These are phyloP conservation scores for Diversispora epigaea DNA, from an alignment of 192 early-diverging fungal genomes.

Conservation along the genomic window DNA sequence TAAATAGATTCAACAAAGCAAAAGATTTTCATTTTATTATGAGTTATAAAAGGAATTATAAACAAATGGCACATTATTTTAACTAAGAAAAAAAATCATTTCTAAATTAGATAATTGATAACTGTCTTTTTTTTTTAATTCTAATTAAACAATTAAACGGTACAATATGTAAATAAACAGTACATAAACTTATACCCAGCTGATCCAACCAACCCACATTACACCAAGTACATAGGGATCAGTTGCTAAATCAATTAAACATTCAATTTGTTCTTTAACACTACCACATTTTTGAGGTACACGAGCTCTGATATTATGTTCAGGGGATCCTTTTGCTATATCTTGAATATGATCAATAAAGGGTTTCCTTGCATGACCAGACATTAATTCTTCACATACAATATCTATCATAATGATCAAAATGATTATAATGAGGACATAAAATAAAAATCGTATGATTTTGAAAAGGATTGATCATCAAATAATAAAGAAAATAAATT, in stretches of 20 bases:
- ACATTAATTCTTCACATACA: constrained; percentile 51
- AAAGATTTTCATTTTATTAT: too few species aligned
- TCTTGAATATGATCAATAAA: constrained; percentile 50
- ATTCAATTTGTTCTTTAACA: constrained; percentile 68
- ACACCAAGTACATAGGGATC: constrained; percentile 66
- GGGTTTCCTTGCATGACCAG: constrained; percentile 60
- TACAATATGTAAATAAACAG: neutral
- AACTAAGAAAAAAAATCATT: too few species aligned
- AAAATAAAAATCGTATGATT: constrained; percentile 43
- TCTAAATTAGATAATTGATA: too few species aligned
- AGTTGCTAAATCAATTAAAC: constrained; percentile 73
- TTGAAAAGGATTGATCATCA: too few species aligned
- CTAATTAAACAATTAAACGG: too few species aligned
- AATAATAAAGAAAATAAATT: neutral
- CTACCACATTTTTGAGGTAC: constrained; percentile 46
- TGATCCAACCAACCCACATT: constrained; percentile 67
- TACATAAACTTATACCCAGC: constrained; percentile 47
- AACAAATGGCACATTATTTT: too few species aligned
- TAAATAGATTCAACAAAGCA: too few species aligned
- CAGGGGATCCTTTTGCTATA: constrained; percentile 52
- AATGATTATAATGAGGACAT: neutral
- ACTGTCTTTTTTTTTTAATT: too few species aligned
- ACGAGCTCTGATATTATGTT: constrained; percentile 47
- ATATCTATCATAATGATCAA: neutral
- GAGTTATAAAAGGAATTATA: too few species aligned